Conservation (phyloP, 23 red algal species). For the Pyropia yezoensis region DNA sequence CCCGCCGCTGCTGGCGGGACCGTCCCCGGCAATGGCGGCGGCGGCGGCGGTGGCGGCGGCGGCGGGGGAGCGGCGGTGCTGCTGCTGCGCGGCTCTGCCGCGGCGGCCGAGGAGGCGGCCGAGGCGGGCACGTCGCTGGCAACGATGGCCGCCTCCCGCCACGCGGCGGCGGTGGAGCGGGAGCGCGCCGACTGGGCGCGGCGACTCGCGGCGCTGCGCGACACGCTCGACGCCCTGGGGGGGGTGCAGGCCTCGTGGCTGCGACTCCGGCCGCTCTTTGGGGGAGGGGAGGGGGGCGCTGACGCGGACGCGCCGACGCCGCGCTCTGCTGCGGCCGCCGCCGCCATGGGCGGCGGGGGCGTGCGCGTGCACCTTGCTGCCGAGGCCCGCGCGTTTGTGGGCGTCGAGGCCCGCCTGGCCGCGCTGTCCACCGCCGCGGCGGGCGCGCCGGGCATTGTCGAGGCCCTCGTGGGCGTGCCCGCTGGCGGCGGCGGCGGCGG, state of each 20-base stretch:
- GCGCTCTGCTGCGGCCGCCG: no score
- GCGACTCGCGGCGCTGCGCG: conserved; percentile 30
- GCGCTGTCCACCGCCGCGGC: conserved; percentile 16
- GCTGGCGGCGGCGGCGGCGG: no score
- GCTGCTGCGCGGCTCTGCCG: no score
- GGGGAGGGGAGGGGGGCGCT: not conserved
- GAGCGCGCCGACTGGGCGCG: conserved; percentile 37
- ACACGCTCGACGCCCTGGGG: conserved; percentile 23
- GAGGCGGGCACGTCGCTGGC: conserved; percentile 4
- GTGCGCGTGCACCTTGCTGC: conserved; percentile 28
- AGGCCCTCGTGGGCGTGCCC: conserved; percentile 12
- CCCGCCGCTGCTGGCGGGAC: no score
- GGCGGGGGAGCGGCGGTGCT: no score
- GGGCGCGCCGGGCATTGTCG: conserved; percentile 37
- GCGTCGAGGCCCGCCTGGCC: conserved; percentile 28
- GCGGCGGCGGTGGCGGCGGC: no score
- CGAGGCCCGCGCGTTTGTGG: conserved; percentile 33
- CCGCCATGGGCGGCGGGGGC: not conserved
- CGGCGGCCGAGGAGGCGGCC: no score
- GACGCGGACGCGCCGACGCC: no score
- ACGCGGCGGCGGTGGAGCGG: conserved; percentile 44
- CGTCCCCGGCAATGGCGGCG: no score
- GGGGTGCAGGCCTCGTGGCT: conserved; percentile 57
- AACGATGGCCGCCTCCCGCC: conserved; percentile 33
- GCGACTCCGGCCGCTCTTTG: conserved; percentile 39